Percentiles rank a stretch among this genome's conserved stretches.
Evolutionary conservation across 495 filamentous ascomycete genomes (phyloP).

Genomic region (Penicillium daleae): DNA sequence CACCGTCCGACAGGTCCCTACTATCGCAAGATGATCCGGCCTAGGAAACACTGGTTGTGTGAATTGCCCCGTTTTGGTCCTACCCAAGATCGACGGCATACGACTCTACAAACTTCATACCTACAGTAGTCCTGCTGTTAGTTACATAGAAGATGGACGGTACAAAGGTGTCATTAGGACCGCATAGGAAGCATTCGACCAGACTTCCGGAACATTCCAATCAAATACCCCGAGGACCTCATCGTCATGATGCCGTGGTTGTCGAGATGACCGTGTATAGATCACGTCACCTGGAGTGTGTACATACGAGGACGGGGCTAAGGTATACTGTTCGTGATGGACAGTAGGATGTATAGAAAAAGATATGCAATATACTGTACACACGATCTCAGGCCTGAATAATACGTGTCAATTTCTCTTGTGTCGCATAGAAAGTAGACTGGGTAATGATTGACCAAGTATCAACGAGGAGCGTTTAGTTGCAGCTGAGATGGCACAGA

Average conservation of each 20-base stretch:
- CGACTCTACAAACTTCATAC: not conserved
- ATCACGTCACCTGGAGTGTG: conserved; percentile 14
- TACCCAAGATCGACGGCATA: not conserved
- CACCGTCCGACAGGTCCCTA: conserved; percentile 10
- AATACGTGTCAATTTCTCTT: not conserved
- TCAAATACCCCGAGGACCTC: conserved; percentile 1
- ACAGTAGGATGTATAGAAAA: not conserved
- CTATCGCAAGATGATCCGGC: not conserved
- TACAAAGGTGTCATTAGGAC: not conserved
- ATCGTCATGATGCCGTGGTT: conserved; percentile 24
- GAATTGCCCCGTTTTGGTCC: not conserved
- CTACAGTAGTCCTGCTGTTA: too few relatives aligned
- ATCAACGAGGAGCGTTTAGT: too few relatives aligned
- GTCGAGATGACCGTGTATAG: conserved; percentile 11
- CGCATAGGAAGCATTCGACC: not conserved
- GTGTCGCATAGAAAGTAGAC: not conserved
- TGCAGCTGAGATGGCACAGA: not conserved
- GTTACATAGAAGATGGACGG: not conserved
- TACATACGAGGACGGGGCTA: not conserved
- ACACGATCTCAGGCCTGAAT: too few relatives aligned
- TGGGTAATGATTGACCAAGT: not conserved
- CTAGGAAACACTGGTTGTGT: not conserved
- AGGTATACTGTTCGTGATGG: not conserved
- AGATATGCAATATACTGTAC: not conserved
- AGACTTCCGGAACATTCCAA: conserved; percentile 6